Evolutionary conservation across 2,329 filamentous ascomycete genomes (phyloP), one percentile per base, ranked within the genome.

Genomic region (Neobulgaria alba): DNA sequence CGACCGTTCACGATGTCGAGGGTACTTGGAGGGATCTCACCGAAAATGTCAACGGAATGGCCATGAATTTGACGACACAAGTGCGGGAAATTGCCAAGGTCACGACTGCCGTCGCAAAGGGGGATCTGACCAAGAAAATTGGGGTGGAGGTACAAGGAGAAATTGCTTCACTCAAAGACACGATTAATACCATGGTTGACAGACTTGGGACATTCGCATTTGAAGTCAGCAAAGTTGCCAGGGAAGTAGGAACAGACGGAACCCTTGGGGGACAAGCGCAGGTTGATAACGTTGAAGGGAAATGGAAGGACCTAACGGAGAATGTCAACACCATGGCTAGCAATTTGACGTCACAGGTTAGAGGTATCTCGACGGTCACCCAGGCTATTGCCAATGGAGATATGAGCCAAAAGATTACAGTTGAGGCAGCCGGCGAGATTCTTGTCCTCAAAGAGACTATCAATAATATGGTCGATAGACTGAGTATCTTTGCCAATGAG

Each of bases 131-230:
- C 47, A 87, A 92, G 67, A 96, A 95, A 69, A 95, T 98, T 59
- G 84, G 87, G 47, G 87, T 94, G 49, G 87, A 93, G 54, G 92
- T 88, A 39, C 80, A 88, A 62, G 90, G 90, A 57, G 92, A 98
- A 67, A 96, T 98, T 54, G 67, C 93, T 38, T 86, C 94, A 60
- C 71, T 98, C 48, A 98, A 98, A 67, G 87, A 89, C 57, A 98
- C 90, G 5, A 96, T 96, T 68, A 96, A 96, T 64, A 93, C 85
- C 59, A 96, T 96, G 90, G 92, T 96, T 61, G 90, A 96, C 63
- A 88, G 94, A 56, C 73, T 96, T 33, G 87, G 93, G 54, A 90
- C 90, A 33, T 96, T 96, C 61, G 90, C 90, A 42, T 92, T 92
- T 53, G 89, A 96, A 63, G 90, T 96, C 60, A 95, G 90, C 61